Base-by-base conservation (phyloP, 805 yeast species). In the Barnettozyma vustinii region DNA sequence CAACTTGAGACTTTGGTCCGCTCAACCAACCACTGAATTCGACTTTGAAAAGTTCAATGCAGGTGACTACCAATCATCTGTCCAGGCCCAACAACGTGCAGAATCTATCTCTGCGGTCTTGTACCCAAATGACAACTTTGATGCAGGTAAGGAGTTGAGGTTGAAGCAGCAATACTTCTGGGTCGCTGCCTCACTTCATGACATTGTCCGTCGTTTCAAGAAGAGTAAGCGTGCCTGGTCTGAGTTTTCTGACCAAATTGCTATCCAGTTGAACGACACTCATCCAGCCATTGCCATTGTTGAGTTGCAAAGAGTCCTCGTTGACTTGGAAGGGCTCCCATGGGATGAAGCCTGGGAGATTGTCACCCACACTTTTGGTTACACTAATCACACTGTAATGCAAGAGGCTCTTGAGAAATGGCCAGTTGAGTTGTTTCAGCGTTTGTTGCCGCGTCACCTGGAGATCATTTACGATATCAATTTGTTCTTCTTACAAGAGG, bases 161-260 rank as follows among this genome's bases (percentile, higher is more conserved):
- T 79, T 90, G 67, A 91, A 91, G 69, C 97, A 90, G 72, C 97
- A 90, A 69, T 91, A 89, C 69, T 91, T 90, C 71, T 90, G 97
- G 97, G 96, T 91, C 46, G 83, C 96, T 45, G 97, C 97, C 32
- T 87, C 96, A 15, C 76, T 91, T 57, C 89, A 86, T 60, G 97
- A 90, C 66, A 90, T 90, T 57, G 80, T 90, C 40, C 83, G 97
- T 64, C 79, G 97, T 62, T 90, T 86, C 71, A 84, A 89, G 68
- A 91, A 91, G 71, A 67, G 82, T 47, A 77, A 77, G 58, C 75
- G 80, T 59, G 78, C 89, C 42, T 90, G 96, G 96, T 61, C 74
- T 33, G 89, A 85, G 63, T 86, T 90, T 65, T 80, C 96, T 18
- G 92, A 87, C 52, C 83, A 83, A 62, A 80, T 88, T 53, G 96